Conservation (phyloP, 345 rosid species). For the Euclidium syriacum region DNA sequence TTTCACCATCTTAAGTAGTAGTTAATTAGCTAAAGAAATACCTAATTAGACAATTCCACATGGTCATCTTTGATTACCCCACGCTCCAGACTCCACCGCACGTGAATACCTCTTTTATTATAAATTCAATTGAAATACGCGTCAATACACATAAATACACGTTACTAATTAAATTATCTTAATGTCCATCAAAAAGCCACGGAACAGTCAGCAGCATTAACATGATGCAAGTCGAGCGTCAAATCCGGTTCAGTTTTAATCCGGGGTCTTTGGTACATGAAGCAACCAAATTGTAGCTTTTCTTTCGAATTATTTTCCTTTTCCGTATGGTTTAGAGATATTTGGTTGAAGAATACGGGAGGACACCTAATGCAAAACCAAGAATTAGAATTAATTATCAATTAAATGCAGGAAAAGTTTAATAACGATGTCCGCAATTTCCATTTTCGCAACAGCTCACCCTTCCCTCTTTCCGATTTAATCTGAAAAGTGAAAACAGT, state of each 20-base stretch:
- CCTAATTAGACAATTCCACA: constrained; percentile 23
- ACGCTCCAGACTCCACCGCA: constrained; percentile 7
- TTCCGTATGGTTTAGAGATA: background rate
- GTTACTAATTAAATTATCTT: background rate
- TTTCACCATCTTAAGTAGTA: background rate
- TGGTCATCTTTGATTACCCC: constrained; percentile 26
- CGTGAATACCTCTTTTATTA: background rate
- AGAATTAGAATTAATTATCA: background rate
- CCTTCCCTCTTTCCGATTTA: constrained; percentile 1
- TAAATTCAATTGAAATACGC: background rate
- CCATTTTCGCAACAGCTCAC: background rate
- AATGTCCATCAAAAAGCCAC: background rate
- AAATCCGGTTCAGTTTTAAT: constrained; percentile 5
- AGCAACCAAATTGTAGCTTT: background rate
- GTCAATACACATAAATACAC: background rate
- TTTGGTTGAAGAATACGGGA: background rate
- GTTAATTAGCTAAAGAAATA: background rate
- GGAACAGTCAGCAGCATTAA: no score
- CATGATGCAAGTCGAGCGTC: no score
- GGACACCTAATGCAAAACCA: background rate
- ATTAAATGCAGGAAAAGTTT: background rate
- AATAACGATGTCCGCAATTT: background rate
- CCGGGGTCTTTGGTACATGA: background rate
- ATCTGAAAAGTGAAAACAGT: constrained; percentile 11
- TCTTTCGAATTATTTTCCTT: no score